phyloP scores from a whole-genome alignment of 495 filamentous ascomycete species.

The Neurospora intermedia region DNA sequence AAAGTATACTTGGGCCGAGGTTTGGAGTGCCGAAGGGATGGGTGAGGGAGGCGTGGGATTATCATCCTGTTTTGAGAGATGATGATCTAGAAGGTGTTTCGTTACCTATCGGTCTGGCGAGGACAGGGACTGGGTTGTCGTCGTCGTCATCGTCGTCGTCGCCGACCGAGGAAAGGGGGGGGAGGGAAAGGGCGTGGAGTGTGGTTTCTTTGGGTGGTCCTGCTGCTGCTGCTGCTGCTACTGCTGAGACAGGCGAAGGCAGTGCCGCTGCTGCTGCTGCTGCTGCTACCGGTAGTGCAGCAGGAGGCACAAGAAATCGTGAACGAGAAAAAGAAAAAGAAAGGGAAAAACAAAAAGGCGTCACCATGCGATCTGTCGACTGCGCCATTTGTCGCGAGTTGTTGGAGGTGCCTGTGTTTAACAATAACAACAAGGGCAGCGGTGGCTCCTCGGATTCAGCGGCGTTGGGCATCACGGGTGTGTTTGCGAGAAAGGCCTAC shows the following conservation, averaged over 20 bases:
- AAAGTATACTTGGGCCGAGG: conserved; percentile 78
- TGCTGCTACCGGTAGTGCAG: not conserved
- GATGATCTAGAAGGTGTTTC: conserved; percentile 36
- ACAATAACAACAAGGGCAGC: conserved; percentile 29
- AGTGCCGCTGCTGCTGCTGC: not conserved
- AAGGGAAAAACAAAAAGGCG: conserved; percentile 39
- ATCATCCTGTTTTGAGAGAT: conserved; percentile 84
- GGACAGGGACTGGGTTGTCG: conserved; percentile 16
- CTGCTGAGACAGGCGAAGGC: not conserved
- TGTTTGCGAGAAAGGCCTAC: conserved; percentile 69
- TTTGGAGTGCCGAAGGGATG: conserved; percentile 54
- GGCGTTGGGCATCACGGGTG: conserved; percentile 45
- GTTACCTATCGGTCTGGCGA: not conserved
- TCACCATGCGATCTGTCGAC: conserved; percentile 44
- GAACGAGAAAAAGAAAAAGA: conserved; percentile 21
- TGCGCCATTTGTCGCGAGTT: conserved; percentile 92
- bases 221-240: not conserved
- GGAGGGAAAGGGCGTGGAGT: conserved; percentile 4
- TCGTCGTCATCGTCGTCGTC: conserved; percentile 15
- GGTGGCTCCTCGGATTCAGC: conserved; percentile 11
- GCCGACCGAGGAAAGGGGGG: conserved; percentile 19
- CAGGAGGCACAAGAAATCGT: conserved; percentile 7
- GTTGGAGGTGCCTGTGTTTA: conserved; percentile 75
- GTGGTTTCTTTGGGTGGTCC: conserved; percentile 1
- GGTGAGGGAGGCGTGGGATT: conserved; percentile 83